Percentiles rank a stretch among this genome's conserved stretches.
Conservation (phyloP, 208 protist genomes). For the Strigomonas culicis region DNA sequence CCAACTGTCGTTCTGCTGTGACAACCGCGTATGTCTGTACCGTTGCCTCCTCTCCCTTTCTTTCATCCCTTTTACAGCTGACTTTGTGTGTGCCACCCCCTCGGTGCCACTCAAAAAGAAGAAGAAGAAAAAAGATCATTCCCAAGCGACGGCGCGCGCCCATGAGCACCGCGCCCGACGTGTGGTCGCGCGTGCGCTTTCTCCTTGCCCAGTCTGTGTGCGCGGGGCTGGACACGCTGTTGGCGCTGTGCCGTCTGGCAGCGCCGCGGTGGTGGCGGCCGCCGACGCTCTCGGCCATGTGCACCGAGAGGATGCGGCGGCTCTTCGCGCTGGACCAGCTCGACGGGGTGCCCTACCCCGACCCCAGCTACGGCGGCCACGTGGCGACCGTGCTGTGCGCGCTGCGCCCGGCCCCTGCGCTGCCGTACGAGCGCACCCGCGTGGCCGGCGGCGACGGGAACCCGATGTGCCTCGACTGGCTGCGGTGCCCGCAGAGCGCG, state of each 20-base stretch:
- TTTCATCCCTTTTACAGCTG: too few species aligned
- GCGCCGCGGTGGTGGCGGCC: not conserved
- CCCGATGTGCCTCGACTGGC: conserved; percentile 71
- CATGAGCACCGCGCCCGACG: too few species aligned
- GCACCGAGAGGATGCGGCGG: not conserved
- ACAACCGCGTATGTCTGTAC: too few species aligned
- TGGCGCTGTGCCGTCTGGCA: conserved; percentile 9
- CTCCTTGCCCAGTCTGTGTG: conserved; percentile 21
- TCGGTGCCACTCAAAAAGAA: too few species aligned
- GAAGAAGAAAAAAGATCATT: too few species aligned
- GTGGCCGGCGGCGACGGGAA: conserved; percentile 54
- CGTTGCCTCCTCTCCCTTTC: too few species aligned
- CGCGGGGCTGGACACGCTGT: conserved; percentile 12
- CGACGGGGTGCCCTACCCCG: conserved; percentile 24
- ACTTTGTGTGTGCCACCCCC: too few species aligned
- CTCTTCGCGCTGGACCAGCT: conserved; percentile 32
- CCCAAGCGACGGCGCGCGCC: too few species aligned
- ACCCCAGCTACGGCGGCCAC: conserved; percentile 57
- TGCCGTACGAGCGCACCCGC: conserved; percentile 39
- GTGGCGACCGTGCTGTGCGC: conserved; percentile 59
- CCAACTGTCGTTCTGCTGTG: too few species aligned
- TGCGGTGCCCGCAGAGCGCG: conserved; percentile 14
- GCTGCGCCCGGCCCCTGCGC: conserved; percentile 33
- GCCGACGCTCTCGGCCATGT: conserved; percentile 9
- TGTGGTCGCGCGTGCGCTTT: conserved; percentile 26